phyloP scores from a whole-genome alignment of 495 filamentous ascomycete genomes.

The Aspergillus funiculosus region DNA sequence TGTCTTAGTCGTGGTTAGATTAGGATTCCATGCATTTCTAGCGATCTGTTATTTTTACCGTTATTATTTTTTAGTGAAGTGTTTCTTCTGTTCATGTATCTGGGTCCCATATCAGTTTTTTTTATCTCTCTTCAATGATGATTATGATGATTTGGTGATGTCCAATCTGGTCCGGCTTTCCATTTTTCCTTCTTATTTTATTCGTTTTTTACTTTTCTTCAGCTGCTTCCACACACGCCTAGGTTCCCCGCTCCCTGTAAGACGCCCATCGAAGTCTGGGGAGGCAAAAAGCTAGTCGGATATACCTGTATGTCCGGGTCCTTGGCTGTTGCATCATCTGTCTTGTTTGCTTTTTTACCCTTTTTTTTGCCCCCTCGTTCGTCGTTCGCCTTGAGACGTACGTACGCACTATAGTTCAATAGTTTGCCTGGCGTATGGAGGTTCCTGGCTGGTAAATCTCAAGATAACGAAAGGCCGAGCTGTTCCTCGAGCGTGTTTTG shows the following conservation, averaged over 20 bases:
- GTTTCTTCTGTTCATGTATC: constrained; percentile 17
- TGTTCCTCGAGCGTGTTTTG: too few species aligned
- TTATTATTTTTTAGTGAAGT: constrained; percentile 15
- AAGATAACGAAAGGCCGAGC: too few species aligned
- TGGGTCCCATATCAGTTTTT: too few species aligned
- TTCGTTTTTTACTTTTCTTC: not conserved
- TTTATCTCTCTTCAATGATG: not conserved
- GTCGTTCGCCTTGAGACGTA: not conserved
- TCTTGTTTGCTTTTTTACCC: constrained; percentile 10
- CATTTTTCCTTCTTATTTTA: not conserved
- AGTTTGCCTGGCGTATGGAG: too few species aligned
- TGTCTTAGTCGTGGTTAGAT: constrained; percentile 24
- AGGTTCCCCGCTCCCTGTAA: too few species aligned
- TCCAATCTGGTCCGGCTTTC: not conserved
- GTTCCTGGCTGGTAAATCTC: too few species aligned
- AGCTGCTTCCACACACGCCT: too few species aligned
- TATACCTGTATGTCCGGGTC: constrained; percentile 8
- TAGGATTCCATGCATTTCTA: constrained; percentile 36
- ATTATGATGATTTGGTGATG: not conserved
- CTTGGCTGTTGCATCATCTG: not conserved
- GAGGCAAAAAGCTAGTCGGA: constrained; percentile 2
- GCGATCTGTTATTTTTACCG: constrained; percentile 22
- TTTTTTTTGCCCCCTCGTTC: not conserved
- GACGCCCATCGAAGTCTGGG: too few species aligned
- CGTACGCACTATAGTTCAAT: too few species aligned